These are phyloP conservation scores for Allium sativum DNA, from an alignment of 106 monocot species.

Conservation along the genomic window DNA sequence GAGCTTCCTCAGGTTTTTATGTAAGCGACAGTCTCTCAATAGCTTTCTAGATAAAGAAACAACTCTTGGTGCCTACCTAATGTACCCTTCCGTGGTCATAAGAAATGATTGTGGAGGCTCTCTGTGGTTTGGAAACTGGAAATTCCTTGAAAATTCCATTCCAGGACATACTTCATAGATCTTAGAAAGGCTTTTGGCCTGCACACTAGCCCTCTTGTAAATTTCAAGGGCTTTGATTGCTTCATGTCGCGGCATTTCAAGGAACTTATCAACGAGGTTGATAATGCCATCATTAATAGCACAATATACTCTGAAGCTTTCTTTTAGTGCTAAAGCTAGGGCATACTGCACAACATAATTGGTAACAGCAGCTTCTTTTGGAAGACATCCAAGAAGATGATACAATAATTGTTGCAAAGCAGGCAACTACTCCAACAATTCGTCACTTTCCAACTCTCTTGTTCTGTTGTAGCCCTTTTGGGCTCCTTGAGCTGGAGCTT, in stretches of 20 bases:
- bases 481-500: constrained; percentile 34
- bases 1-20: constrained; percentile 68
- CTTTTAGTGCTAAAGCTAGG: constrained; percentile 73
- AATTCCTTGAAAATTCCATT: constrained; percentile 86
- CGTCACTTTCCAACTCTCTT: too few species aligned
- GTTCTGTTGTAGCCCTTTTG: constrained; percentile 60
- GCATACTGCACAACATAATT: constrained; percentile 80
- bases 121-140: constrained; percentile 86
- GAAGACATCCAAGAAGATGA: constrained; percentile 71
- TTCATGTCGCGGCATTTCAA: constrained; percentile 97
- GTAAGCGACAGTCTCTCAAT: constrained; percentile 79
- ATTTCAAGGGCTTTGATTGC: constrained; percentile 88
- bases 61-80: constrained; percentile 64
- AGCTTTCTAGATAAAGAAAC: constrained; percentile 38
- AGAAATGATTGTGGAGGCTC: constrained; percentile 83
- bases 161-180: constrained; percentile 90
- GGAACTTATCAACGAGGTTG: constrained; percentile 97
- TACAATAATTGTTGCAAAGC: constrained; percentile 73
- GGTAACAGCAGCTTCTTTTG: constrained; percentile 67
- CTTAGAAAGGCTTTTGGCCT: constrained; percentile 82
- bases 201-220: constrained; percentile 65
- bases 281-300: constrained; percentile 99
- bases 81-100: constrained; percentile 64
- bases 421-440: constrained; percentile 71
- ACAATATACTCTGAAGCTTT: constrained; percentile 93